These are phyloP conservation scores for Lachnellula willkommii DNA, from an alignment of 2,329 filamentous ascomycete genomes.

Conservation along the genomic window DNA sequence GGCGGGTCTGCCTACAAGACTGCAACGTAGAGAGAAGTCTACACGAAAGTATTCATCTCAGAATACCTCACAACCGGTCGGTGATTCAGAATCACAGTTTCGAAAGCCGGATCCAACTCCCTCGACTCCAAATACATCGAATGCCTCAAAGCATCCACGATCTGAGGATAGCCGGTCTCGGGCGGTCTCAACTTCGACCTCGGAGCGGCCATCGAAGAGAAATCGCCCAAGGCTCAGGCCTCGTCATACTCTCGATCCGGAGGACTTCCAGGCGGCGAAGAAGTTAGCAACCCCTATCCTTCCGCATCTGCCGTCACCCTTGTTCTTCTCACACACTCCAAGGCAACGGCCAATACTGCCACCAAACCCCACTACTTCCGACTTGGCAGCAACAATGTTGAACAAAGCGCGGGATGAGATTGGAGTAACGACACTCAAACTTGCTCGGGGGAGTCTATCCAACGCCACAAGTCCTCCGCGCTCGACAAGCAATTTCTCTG, in stretches of 20 bases:
- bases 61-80: not conserved
- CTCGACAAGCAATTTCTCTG: conserved; percentile 44
- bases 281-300: not conserved
- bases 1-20: not conserved
- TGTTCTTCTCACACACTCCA: conserved; percentile 47
- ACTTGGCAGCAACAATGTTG: conserved; percentile 20
- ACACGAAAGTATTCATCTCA: not conserved
- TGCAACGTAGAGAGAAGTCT: not conserved
- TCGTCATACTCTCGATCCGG: conserved; percentile 34
- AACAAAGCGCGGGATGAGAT: conserved; percentile 21
- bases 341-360: conserved; percentile 40
- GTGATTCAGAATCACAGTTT: not conserved
- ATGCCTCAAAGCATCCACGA: conserved; percentile 24
- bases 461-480: conserved; percentile 42
- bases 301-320: conserved; percentile 38
- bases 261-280: conserved; percentile 26
- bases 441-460: conserved; percentile 49
- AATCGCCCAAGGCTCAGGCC: conserved; percentile 24
- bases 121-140: not conserved
- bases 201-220: conserved; percentile 28
- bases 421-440: conserved; percentile 48
- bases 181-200: conserved; percentile 3
- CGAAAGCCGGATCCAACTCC: conserved; percentile 6
- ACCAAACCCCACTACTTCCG: conserved; percentile 21
- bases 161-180: conserved; percentile 15